phyloP scores from a whole-genome alignment of 1,139 yeast genomes.

The Yamadazyma dushanensis region DNA sequence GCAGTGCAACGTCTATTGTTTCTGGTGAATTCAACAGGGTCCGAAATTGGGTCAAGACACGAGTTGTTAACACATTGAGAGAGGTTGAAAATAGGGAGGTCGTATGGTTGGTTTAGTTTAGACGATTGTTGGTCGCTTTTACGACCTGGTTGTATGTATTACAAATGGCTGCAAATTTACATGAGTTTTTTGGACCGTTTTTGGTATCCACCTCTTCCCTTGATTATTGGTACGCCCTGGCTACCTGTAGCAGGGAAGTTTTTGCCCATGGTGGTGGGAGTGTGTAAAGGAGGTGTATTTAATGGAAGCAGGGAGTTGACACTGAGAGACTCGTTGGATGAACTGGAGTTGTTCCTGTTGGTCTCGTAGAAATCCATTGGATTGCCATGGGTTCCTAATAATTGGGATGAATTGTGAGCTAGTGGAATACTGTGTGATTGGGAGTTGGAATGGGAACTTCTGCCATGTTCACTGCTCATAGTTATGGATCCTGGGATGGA shows the following conservation, averaged over 20 bases:
- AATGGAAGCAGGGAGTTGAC: slow-evolving; percentile 12
- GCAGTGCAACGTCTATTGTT: not conserved
- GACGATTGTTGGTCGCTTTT: too few relatives aligned
- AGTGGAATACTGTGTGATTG: not conserved
- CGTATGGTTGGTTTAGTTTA: not conserved
- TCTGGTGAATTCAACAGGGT: not conserved
- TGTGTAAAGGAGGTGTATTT: slow-evolving; percentile 18
- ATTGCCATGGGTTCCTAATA: not conserved
- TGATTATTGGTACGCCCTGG: slow-evolving; percentile 31
- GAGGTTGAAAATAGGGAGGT: not conserved
- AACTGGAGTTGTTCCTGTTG: slow-evolving; percentile 14
- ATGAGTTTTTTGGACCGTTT: slow-evolving; percentile 42
- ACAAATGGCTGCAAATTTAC: too few relatives aligned
- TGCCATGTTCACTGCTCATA: slow-evolving; percentile 7
- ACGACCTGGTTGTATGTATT: not conserved
- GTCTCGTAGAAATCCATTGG: slow-evolving; percentile 17
- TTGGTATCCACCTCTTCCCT: slow-evolving; percentile 54
- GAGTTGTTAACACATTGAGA: not conserved
- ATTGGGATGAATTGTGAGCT: slow-evolving; percentile 2
- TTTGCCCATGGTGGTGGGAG: slow-evolving; percentile 12
- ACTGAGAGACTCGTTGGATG: slow-evolving; percentile 16
- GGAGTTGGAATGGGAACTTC: slow-evolving; percentile 4
- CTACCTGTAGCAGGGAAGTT: slow-evolving; percentile 9
- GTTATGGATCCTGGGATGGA: slow-evolving; percentile 32
- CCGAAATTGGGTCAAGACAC: not conserved